Evolutionary conservation across 176 grass and related monocot genomes (phyloP).

Genomic region (Dendrocalamus sinicus): DNA sequence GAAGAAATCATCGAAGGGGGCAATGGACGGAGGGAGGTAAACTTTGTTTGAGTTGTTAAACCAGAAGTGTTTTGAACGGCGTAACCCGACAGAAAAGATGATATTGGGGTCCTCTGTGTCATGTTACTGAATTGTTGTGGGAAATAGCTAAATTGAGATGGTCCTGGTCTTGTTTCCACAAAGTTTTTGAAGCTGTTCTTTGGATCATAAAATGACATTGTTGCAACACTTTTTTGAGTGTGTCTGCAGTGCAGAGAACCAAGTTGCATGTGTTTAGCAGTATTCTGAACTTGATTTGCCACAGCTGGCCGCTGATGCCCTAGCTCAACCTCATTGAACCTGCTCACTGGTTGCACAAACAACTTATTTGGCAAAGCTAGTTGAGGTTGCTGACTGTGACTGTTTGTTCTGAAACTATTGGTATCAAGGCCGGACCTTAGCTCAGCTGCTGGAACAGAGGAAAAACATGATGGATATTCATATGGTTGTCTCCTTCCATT

Average conservation of each 20-base stretch:
- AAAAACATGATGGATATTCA: constrained; percentile 40
- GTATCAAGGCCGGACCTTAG: constrained; percentile 28
- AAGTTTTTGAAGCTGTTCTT: constrained; percentile 35
- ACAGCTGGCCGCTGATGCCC: constrained; percentile 19
- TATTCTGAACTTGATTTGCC: constrained; percentile 45
- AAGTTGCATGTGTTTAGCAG: constrained; percentile 10
- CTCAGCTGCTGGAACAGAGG: constrained; percentile 38
- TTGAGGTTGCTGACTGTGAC: constrained; percentile 39
- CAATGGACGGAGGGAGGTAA: constrained; percentile 60
- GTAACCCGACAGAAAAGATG: constrained; percentile 37
- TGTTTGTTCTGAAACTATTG: constrained; percentile 37
- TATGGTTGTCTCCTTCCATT: constrained; percentile 32
- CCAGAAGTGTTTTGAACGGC: constrained; percentile 30
- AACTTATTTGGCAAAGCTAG: constrained; percentile 45
- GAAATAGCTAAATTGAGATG: constrained; percentile 45
- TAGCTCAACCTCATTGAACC: constrained; percentile 33
- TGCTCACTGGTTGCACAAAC: constrained; percentile 32
- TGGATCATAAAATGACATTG: constrained; percentile 48
- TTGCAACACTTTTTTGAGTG: constrained; percentile 43
- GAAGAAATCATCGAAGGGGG: constrained; percentile 57
- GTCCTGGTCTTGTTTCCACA: constrained; percentile 41
- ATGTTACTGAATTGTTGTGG: constrained; percentile 36
- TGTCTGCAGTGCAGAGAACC: constrained; percentile 13
- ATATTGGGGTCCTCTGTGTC: constrained; percentile 24
- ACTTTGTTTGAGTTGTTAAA: constrained; percentile 41